Evolutionary conservation across 108 stramenopile genomes (phyloP).

Genomic region (Mediolabrus comicus): DNA sequence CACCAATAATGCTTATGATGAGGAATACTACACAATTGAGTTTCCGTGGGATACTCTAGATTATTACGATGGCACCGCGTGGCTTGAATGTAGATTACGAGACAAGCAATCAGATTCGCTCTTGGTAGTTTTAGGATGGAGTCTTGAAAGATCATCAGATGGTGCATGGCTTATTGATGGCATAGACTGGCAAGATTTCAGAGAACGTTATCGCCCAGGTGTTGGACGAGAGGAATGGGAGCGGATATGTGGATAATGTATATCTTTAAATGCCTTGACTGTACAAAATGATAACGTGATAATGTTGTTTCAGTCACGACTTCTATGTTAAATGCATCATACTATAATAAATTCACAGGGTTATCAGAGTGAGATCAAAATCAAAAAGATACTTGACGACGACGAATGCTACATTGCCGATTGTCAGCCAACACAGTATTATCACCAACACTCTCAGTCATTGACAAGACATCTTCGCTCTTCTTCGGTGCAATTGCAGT

Average conservation of each 20-base stretch:
- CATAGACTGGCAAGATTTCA: constrained; percentile 86
- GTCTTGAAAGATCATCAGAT: constrained; percentile 37
- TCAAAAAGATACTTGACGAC: not conserved
- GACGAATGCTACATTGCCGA: not conserved
- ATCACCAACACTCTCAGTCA: not conserved
- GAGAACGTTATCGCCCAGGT: constrained; percentile 70
- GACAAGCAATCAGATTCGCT: constrained; percentile 35
- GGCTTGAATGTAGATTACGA: constrained; percentile 71
- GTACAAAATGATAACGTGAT: too few relatives aligned
- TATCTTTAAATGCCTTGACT: too few relatives aligned
- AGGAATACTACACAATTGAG: constrained; percentile 55
- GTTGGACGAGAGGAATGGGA: constrained; percentile 83
- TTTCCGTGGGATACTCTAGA: constrained; percentile 51
- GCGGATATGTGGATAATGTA: constrained; percentile 50
- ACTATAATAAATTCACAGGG: too few relatives aligned
- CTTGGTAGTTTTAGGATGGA: constrained; percentile 66
- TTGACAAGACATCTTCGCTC: not conserved
- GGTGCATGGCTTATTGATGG: constrained; percentile 69
- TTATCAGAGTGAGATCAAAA: too few relatives aligned
- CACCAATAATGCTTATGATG: not conserved
- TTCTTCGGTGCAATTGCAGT: not conserved
- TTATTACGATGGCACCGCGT: constrained; percentile 65
- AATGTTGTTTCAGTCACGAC: too few relatives aligned
- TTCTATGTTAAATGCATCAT: too few relatives aligned
- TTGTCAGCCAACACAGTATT: not conserved